Percentiles rank a stretch among this genome's conserved stretches.
phyloP scores from a whole-genome alignment of 2,329 filamentous ascomycete species.

The Biscogniauxia mediterranea region DNA sequence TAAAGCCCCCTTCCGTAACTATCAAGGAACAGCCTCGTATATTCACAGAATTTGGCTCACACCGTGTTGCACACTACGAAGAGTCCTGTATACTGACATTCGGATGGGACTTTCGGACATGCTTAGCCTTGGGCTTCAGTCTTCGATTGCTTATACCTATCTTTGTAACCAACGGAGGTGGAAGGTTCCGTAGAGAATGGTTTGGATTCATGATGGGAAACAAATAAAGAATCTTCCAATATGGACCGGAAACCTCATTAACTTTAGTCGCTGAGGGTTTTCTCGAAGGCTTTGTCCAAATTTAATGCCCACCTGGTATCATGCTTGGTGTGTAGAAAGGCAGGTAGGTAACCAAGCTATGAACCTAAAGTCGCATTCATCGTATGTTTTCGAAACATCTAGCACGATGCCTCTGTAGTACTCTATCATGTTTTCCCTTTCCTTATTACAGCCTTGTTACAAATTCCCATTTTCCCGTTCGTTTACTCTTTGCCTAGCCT shows the following conservation, averaged over 20 bases:
- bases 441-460: neutral
- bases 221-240: neutral
- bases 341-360: neutral
- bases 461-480: neutral
- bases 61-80: slow-evolving; percentile 15
- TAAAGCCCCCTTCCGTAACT: neutral
- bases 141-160: neutral
- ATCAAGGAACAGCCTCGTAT: slow-evolving; percentile 7
- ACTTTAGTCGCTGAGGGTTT: neutral
- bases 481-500: neutral
- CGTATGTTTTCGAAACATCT: neutral
- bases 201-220: neutral
- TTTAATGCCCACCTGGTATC: too few species aligned
- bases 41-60: slow-evolving; percentile 11
- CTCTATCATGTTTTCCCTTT: neutral
- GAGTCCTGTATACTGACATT: slow-evolving; percentile 9
- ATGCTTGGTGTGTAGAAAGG: too few species aligned
- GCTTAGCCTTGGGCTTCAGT: neutral
- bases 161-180: neutral
- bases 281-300: neutral
- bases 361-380: neutral
- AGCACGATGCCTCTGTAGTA: neutral
- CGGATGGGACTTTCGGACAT: slow-evolving; percentile 8
- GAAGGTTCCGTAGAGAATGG: neutral
- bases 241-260: neutral